Percentiles rank a stretch among this genome's conserved stretches.
phyloP scores from a whole-genome alignment of 164 flowering plant species.

The Cinnamomum chago region DNA sequence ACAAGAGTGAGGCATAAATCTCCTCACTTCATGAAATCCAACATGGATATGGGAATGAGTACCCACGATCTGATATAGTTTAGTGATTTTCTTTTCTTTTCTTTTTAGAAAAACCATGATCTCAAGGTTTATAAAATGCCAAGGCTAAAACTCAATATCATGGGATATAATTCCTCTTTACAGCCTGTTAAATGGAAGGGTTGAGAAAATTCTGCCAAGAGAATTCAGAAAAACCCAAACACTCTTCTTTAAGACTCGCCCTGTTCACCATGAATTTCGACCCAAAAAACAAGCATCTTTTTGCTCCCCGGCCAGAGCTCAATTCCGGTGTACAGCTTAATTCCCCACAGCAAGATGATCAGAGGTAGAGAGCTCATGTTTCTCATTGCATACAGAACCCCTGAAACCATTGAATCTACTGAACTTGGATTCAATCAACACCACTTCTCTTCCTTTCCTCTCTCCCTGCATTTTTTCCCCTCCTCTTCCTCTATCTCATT shows the following conservation, averaged over 20 bases:
- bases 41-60: background rate
- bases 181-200: too few relatives aligned
- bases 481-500: too few relatives aligned
- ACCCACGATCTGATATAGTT: too few relatives aligned
- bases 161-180: too few relatives aligned
- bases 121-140: too few relatives aligned
- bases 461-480: constrained; percentile 15
- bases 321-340: constrained; percentile 71
- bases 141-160: too few relatives aligned
- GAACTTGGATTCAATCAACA: constrained; percentile 56
- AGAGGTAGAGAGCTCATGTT: constrained; percentile 72
- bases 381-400: constrained; percentile 81
- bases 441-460: constrained; percentile 6
- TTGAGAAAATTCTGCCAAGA: too few relatives aligned
- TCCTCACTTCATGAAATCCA: background rate
- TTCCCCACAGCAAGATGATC: constrained; percentile 65
- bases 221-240: too few relatives aligned
- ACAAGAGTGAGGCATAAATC: background rate
- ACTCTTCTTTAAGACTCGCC: constrained; percentile 29
- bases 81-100: too few relatives aligned
- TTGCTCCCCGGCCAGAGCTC: constrained; percentile 33
- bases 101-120: too few relatives aligned
- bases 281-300: constrained; percentile 64
- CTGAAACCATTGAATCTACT: constrained; percentile 83
- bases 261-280: constrained; percentile 69